Conservation (phyloP, 768 basidiomycete species). For the Tubosaeta brunneosetosa region DNA sequence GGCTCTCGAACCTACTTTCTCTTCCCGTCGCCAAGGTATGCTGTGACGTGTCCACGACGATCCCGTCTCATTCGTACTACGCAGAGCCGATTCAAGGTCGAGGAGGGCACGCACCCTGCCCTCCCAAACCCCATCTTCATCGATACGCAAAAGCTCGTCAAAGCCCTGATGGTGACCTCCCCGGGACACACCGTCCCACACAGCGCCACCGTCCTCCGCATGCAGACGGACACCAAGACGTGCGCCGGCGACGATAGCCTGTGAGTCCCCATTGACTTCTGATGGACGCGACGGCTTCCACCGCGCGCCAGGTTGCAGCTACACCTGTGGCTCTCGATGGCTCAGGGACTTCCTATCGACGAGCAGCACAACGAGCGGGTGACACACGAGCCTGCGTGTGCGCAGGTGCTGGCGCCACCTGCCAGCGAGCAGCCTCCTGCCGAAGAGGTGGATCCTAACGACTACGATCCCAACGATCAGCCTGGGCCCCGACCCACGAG, state of each 20-base stretch:
- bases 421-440: not conserved
- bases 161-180: slow-evolving; percentile 35
- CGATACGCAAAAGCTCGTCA: slow-evolving; percentile 37
- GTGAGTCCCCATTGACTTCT: slow-evolving; percentile 27
- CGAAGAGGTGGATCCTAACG: slow-evolving; percentile 13
- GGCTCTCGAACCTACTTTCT: slow-evolving; percentile 27
- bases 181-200: slow-evolving; percentile 22
- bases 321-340: slow-evolving; percentile 45
- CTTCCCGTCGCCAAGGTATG: slow-evolving; percentile 6
- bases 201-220: slow-evolving; percentile 32
- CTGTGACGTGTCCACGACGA: not conserved
- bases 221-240: slow-evolving; percentile 33
- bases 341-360: slow-evolving; percentile 42
- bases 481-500: slow-evolving; percentile 5
- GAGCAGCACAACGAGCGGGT: slow-evolving; percentile 34
- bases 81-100: slow-evolving; percentile 11
- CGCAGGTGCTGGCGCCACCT: slow-evolving; percentile 11
- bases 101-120: not conserved
- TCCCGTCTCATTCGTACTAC: not conserved
- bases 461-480: slow-evolving; percentile 2
- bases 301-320: slow-evolving; percentile 32
- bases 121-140: slow-evolving; percentile 35
- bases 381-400: slow-evolving; percentile 9
- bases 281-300: not conserved
- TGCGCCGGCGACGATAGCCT: slow-evolving; percentile 52